Base-by-base conservation (phyloP, 2,329 filamentous ascomycete genomes). In the Zasmidium citrigriseum region DNA sequence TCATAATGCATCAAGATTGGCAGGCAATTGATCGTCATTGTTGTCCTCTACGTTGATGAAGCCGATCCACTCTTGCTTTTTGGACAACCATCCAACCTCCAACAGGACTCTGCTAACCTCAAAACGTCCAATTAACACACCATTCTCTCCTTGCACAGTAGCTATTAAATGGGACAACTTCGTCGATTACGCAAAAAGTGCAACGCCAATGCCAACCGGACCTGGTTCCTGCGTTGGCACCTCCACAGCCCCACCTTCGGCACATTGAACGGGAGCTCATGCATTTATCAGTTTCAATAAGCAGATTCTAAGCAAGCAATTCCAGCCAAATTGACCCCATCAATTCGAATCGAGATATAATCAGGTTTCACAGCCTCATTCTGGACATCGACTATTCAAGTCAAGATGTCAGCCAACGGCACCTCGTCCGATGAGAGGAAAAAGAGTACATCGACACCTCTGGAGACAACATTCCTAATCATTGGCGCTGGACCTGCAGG, bases 401-500 rank as follows among this genome's bases (percentile, higher is more conserved):
- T 11, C 5, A 41, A 41, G 14, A 41, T 41, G 34, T 20, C 52
- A 14, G 18, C 46, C 46, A 47, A 20, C 46, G 52, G 14, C 44
- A 24, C 52, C 12, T 23, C 25, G n/a, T 44, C 48, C 55, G 58
- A 60, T 47, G 52, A 55, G 53, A 57, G 46, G 46, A 21, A 29
- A 53, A 23, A 27, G 11, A 21, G 25, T 20, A 21, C 46, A 56
- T 46, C 47, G 23, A 29, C 27, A 34, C 27, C 27, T 34, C 34
- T 41, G 5, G 66, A 72, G 49, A 72, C 68, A 14, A 63, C 67
- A 18, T 70, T 68, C 52, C 62, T 73, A 3, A 69, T 73, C 44
- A 62, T 73, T 18, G 71, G 71, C 34, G 70, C 71, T 21, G 71
- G 71, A 24, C 71, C 71, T 23, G 71, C 71, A 47, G 71, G 71